Conservation (phyloP, 164 flowering plant species). For the Malania oleifera region DNA sequence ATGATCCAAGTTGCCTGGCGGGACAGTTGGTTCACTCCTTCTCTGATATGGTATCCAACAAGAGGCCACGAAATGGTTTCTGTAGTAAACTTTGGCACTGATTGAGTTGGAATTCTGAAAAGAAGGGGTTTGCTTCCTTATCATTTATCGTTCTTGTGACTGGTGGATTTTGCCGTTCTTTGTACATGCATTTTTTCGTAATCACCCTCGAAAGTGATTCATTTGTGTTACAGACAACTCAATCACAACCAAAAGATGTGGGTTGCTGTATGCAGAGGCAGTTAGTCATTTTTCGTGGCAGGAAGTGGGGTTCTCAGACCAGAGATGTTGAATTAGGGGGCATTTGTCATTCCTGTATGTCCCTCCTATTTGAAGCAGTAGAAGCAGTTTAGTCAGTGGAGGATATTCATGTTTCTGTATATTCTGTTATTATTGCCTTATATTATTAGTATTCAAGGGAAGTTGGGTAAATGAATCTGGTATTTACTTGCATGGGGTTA, state of each 20-base stretch:
- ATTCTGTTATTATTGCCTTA: slow-evolving; percentile 17
- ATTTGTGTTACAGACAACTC: slow-evolving; percentile 13
- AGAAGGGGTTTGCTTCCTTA: not conserved
- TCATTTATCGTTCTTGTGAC: not conserved
- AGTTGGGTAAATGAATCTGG: not conserved
- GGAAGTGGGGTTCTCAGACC: slow-evolving; percentile 2
- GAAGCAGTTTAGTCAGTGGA: slow-evolving; percentile 3
- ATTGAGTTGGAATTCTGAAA: slow-evolving; percentile 4
- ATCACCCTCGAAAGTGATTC: slow-evolving; percentile 20
- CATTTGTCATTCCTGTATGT: slow-evolving; percentile 8
- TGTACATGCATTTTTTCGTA: slow-evolving; percentile 33
- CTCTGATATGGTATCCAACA: slow-evolving; percentile 64
- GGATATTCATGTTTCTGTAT: slow-evolving; percentile 3
- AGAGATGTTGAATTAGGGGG: slow-evolving; percentile 10
- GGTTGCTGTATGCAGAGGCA: slow-evolving; percentile 15
- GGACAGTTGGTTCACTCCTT: slow-evolving; percentile 88
- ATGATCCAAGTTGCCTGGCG: slow-evolving; percentile 84
- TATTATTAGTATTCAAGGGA: slow-evolving; percentile 5
- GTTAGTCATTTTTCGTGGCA: slow-evolving; percentile 13
- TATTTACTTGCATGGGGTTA: not conserved
- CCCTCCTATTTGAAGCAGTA: slow-evolving; percentile 3
- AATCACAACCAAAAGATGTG: slow-evolving; percentile 15
- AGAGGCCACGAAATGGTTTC: slow-evolving; percentile 66
- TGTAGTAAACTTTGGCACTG: slow-evolving; percentile 66
- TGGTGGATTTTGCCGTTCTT: slow-evolving; percentile 18